These are phyloP conservation scores for Ramalina intermedia DNA, from an alignment of 495 filamentous ascomycete species.

Conservation along the genomic window DNA sequence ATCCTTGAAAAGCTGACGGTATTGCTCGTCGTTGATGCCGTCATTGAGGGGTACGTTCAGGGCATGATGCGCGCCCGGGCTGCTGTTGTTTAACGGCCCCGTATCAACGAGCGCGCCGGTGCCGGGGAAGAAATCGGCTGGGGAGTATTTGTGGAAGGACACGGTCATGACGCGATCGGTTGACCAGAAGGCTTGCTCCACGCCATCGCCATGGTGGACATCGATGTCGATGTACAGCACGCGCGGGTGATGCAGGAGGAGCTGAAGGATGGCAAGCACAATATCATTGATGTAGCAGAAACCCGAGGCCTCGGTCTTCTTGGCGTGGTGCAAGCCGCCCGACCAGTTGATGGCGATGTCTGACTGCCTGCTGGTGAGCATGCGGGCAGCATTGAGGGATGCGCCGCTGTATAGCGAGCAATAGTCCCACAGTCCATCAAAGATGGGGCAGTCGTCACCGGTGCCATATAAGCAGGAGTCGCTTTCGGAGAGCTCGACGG, in stretches of 20 bases:
- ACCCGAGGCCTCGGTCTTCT: conserved; percentile 82
- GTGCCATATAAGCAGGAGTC: conserved; percentile 51
- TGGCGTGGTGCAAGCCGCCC: conserved; percentile 95
- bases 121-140: conserved; percentile 61
- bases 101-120: conserved; percentile 45
- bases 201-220: conserved; percentile 94
- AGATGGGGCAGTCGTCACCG: conserved; percentile 90
- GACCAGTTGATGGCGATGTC: conserved; percentile 98
- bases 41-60: conserved; percentile 56
- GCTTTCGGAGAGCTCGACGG: conserved; percentile 4
- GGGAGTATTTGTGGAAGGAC: conserved; percentile 93
- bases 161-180: conserved; percentile 93
- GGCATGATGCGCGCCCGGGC: conserved; percentile 47
- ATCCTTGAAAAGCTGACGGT: conserved; percentile 67
- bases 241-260: conserved; percentile 73
- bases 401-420: conserved; percentile 86
- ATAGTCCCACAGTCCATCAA: conserved; percentile 90
- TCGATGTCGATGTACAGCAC: conserved; percentile 98
- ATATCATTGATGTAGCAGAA: conserved; percentile 99
- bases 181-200: conserved; percentile 93
- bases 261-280: conserved; percentile 82
- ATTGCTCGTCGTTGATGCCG: conserved; percentile 88
- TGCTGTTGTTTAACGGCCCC: conserved; percentile 43
- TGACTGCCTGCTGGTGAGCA: conserved; percentile 69
- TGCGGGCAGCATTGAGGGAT: conserved; percentile 80